Conservation (phyloP, 305 asterid genomes). For the Solanum aculeatissimum region DNA sequence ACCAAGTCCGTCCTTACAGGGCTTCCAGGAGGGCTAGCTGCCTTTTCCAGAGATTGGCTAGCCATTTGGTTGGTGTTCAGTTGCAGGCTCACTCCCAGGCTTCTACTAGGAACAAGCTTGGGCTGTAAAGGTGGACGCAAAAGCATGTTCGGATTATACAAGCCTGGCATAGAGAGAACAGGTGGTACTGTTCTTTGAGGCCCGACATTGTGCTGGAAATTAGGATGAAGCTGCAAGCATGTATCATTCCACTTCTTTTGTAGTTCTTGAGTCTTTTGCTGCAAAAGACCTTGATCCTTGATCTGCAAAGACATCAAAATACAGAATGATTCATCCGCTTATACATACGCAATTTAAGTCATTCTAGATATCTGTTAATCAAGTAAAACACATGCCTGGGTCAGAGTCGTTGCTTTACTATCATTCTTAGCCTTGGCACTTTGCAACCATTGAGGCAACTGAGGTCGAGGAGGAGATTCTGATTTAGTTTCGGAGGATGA, state of each 20-base stretch:
- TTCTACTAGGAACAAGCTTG: slow-evolving; percentile 28
- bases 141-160: slow-evolving; percentile 47
- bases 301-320: slow-evolving; percentile 21
- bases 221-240: slow-evolving; percentile 75
- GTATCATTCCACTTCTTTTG: slow-evolving; percentile 70
- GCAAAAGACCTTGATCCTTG: slow-evolving; percentile 42
- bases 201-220: slow-evolving; percentile 37
- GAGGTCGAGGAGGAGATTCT: slow-evolving; percentile 20
- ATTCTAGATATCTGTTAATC: not conserved
- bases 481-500: slow-evolving; percentile 37
- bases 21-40: slow-evolving; percentile 38
- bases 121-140: slow-evolving; percentile 51
- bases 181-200: slow-evolving; percentile 36
- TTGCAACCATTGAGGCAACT: slow-evolving; percentile 77
- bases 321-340: not conserved
- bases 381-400: slow-evolving; percentile 26
- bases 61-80: slow-evolving; percentile 18
- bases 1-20: slow-evolving; percentile 75
- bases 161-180: slow-evolving; percentile 27
- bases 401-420: slow-evolving; percentile 22
- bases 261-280: slow-evolving; percentile 56
- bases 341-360: not conserved
- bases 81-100: slow-evolving; percentile 47
- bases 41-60: slow-evolving; percentile 12
- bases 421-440: slow-evolving; percentile 41